Conservation (phyloP, 345 rosid species). For the Raphanus raphanistrum region DNA sequence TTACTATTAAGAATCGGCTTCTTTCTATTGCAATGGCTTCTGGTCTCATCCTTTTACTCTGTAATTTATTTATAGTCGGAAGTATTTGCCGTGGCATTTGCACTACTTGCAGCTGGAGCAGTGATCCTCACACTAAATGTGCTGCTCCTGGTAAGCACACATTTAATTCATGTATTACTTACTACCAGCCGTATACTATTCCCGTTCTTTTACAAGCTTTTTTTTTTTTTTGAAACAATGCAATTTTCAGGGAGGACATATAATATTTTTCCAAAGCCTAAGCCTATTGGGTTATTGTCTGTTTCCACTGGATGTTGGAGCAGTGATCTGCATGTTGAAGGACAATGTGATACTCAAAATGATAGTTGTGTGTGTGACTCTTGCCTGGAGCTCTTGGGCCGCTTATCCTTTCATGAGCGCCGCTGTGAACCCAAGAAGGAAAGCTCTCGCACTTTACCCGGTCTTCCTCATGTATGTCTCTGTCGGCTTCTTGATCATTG, state of each 20-base stretch:
- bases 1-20: background rate
- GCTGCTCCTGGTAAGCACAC: slow-evolving; percentile 69
- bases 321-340: slow-evolving; percentile 74
- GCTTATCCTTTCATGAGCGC: slow-evolving; percentile 96
- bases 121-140: slow-evolving; percentile 91
- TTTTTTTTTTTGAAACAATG: background rate
- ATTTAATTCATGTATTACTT: slow-evolving; percentile 5
- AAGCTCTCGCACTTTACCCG: slow-evolving; percentile 87
- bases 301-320: slow-evolving; percentile 82
- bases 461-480: slow-evolving; percentile 97
- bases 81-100: slow-evolving; percentile 97
- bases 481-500: slow-evolving; percentile 91
- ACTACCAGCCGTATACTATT: background rate
- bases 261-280: slow-evolving; percentile 83
- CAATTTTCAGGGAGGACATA: slow-evolving; percentile 75
- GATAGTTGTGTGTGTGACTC: slow-evolving; percentile 66
- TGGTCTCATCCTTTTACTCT: slow-evolving; percentile 13
- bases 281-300: slow-evolving; percentile 86
- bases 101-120: slow-evolving; percentile 93
- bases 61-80: slow-evolving; percentile 65
- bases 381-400: slow-evolving; percentile 97
- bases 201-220: background rate
- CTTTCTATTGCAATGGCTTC: too few relatives aligned
- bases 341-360: slow-evolving; percentile 70
- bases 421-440: slow-evolving; percentile 79